Evolutionary conservation across 2,329 filamentous ascomycete species (phyloP).

Genomic region (Alternaria postmessia): DNA sequence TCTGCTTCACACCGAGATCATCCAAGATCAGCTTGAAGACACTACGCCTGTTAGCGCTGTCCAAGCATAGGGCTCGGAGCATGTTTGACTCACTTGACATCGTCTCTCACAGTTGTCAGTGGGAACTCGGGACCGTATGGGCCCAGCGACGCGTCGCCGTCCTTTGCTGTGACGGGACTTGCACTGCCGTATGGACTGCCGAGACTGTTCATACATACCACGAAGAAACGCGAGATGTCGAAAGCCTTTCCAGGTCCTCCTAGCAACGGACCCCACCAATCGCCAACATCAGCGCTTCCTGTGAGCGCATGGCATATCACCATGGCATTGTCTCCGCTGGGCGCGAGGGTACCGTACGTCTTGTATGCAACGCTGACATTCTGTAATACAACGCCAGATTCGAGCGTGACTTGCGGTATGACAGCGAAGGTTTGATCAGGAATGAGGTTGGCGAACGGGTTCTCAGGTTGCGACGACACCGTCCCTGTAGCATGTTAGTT

Average conservation of each 20-base stretch:
- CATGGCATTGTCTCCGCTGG: slow-evolving; percentile 67
- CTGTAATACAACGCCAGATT: slow-evolving; percentile 83
- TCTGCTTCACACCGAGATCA: slow-evolving; percentile 78
- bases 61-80: background rate
- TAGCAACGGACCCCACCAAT: slow-evolving; percentile 88
- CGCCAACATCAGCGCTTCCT: slow-evolving; percentile 82
- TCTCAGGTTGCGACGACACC: slow-evolving; percentile 77
- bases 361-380: slow-evolving; percentile 77
- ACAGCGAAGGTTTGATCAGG: slow-evolving; percentile 87
- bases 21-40: slow-evolving; percentile 82
- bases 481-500: slow-evolving; percentile 41
- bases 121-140: slow-evolving; percentile 96
- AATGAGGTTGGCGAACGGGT: slow-evolving; percentile 86
- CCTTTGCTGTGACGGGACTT: slow-evolving; percentile 87
- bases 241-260: slow-evolving; percentile 81
- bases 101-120: slow-evolving; percentile 91
- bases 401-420: slow-evolving; percentile 88
- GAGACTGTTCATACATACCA: slow-evolving; percentile 85
- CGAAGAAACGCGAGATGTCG: slow-evolving; percentile 82
- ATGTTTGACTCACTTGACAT: slow-evolving; percentile 76
- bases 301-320: slow-evolving; percentile 84
- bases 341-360: slow-evolving; percentile 65
- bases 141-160: slow-evolving; percentile 76
- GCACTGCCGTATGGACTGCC: slow-evolving; percentile 87
- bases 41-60: slow-evolving; percentile 52